Percentiles rank a stretch among this genome's conserved stretches.
phyloP scores from a whole-genome alignment of 129 eudicot genomes.

The Gnaphalium uliginosum region DNA sequence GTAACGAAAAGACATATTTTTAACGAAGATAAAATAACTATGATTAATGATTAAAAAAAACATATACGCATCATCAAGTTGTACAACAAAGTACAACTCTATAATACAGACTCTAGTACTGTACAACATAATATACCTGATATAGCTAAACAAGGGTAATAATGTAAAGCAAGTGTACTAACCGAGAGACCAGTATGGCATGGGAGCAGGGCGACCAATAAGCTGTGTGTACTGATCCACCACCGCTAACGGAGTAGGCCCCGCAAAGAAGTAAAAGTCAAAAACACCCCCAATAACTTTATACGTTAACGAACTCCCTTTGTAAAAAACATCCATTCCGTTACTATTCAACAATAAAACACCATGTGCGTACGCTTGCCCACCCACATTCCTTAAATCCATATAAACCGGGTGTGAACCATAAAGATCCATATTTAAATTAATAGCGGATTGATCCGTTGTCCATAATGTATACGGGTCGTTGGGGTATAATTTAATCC shows the following conservation, averaged over 20 bases:
- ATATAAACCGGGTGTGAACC: conserved; percentile 98
- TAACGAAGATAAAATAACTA: not conserved
- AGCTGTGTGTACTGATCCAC: conserved; percentile 91
- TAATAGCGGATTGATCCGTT: conserved; percentile 80
- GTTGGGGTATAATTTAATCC: conserved; percentile 79
- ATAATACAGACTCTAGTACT: not conserved
- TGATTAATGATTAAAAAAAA: not conserved
- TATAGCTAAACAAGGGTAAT: not conserved
- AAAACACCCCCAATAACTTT: conserved; percentile 97
- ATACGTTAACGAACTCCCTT: conserved; percentile 82
- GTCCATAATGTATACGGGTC: conserved; percentile 93
- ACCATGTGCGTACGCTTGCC: conserved; percentile 63
- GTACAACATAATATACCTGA: conserved; percentile 29
- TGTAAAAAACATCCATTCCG: conserved; percentile 96
- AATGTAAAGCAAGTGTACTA: conserved; percentile 10
- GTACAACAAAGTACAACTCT: conserved; percentile 22
- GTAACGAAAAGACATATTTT: not conserved
- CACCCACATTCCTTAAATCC: conserved; percentile 85
- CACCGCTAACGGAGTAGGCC: conserved; percentile 78
- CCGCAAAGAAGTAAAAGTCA: conserved; percentile 95
- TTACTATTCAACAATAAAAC: conserved; percentile 88
- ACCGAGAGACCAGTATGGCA: conserved; percentile 99
- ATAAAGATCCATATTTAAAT: conserved; percentile 74
- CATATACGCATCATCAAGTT: not conserved
- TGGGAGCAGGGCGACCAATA: conserved; percentile 93